Percentiles rank a stretch among this genome's conserved stretches.
Conservation (phyloP, 1,139 yeast species). For the Neolecta irregularis region DNA sequence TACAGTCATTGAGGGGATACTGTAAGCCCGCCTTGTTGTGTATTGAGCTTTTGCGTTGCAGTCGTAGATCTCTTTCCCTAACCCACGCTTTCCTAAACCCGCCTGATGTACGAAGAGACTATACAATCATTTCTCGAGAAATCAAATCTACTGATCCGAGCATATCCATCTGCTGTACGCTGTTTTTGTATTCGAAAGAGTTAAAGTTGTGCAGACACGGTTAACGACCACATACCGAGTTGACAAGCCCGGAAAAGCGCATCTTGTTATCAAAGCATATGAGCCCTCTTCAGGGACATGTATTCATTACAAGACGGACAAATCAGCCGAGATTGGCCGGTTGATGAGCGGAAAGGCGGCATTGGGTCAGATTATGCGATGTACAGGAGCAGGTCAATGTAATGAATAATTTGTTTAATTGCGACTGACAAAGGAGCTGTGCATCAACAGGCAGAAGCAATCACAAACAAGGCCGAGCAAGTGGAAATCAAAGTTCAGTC, state of each 20-base stretch:
- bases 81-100: too few relatives aligned
- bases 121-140: too few relatives aligned
- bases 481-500: not conserved
- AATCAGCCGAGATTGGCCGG: constrained; percentile 3
- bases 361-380: not conserved
- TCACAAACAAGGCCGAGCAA: not conserved
- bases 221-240: constrained; percentile 1
- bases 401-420: not conserved
- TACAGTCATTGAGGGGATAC: too few relatives aligned
- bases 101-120: too few relatives aligned
- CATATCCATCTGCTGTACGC: too few relatives aligned
- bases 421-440: not conserved
- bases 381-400: not conserved
- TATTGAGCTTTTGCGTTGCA: too few relatives aligned
- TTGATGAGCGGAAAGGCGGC: not conserved
- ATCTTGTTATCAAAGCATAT: constrained; percentile 1
- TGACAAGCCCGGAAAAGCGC: not conserved
- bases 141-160: too few relatives aligned
- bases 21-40: too few relatives aligned
- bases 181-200: too few relatives aligned
- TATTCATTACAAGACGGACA: constrained; percentile 4
- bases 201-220: not conserved
- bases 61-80: too few relatives aligned
- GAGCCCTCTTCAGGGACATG: constrained; percentile 4
- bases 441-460: not conserved